Conservation (phyloP, 139 green algal species). For the Astrephomene gubernaculifera region DNA sequence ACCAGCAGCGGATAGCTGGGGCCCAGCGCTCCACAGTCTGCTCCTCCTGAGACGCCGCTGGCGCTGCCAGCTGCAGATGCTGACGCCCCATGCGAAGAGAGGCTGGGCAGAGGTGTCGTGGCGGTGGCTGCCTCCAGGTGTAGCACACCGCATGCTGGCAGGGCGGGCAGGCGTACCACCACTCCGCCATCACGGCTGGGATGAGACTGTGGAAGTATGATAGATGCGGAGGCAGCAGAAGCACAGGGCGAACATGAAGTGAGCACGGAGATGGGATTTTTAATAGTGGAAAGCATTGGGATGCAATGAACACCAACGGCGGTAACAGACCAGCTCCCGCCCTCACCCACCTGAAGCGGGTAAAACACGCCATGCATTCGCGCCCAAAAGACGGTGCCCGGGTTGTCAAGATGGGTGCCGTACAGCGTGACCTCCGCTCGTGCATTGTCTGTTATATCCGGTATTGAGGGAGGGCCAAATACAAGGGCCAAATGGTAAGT, state of each 20-base stretch:
- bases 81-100: background rate
- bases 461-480: no score
- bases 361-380: conserved; percentile 16
- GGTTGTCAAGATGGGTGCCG: background rate
- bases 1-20: conserved; percentile 35
- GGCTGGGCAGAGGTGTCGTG: no score
- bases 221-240: no score
- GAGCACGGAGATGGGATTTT: no score
- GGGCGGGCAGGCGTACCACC: conserved; percentile 1
- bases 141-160: background rate
- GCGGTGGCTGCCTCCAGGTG: conserved; percentile 29
- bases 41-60: background rate
- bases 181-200: background rate
- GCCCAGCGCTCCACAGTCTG: background rate
- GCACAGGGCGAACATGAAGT: no score
- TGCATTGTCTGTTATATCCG: no score
- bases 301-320: no score
- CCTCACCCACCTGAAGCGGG: conserved; percentile 12
- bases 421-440: background rate
- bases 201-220: background rate
- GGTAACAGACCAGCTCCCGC: no score
- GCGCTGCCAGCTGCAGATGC: background rate
- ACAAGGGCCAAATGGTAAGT: no score
- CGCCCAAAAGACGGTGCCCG: background rate
- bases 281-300: no score